Percentiles rank a stretch among this genome's conserved stretches.
These are phyloP conservation scores for Helicocarpus griseus DNA, from an alignment of 2,329 filamentous ascomycete species.

Conservation along the genomic window DNA sequence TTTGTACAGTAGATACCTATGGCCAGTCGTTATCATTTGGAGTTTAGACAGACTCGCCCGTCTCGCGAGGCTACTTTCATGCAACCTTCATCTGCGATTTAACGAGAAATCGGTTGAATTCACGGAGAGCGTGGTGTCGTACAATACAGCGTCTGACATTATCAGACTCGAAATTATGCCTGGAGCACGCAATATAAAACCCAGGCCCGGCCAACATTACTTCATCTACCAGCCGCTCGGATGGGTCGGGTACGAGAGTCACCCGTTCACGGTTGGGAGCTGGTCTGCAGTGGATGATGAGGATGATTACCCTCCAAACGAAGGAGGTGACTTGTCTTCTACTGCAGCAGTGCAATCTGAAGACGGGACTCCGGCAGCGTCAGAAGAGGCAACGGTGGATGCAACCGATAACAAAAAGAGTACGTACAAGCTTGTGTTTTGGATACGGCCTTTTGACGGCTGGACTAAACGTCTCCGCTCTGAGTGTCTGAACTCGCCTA, in stretches of 20 bases:
- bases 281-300: conserved; percentile 5
- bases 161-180: conserved; percentile 33
- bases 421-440: conserved; percentile 30
- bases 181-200: conserved; percentile 19
- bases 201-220: conserved; percentile 38
- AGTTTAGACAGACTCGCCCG: conserved; percentile 36
- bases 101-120: conserved; percentile 11
- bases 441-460: conserved; percentile 38
- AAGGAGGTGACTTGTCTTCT: background rate
- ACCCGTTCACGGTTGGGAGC: conserved; percentile 36
- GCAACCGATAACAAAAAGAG: background rate
- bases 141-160: conserved; percentile 31
- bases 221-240: conserved; percentile 36
- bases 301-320: background rate
- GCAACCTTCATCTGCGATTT: conserved; percentile 26
- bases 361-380: background rate
- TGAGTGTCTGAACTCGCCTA: conserved; percentile 17
- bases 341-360: background rate
- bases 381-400: background rate
- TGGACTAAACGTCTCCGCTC: conserved; percentile 33
- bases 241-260: conserved; percentile 37
- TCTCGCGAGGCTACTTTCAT: conserved; percentile 29
- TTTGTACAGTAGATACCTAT: conserved; percentile 39
- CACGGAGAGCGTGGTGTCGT: conserved; percentile 29
- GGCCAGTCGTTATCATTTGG: conserved; percentile 40